phyloP scores from a whole-genome alignment of 1,139 yeast species.

The Yamadazyma siamensis region DNA sequence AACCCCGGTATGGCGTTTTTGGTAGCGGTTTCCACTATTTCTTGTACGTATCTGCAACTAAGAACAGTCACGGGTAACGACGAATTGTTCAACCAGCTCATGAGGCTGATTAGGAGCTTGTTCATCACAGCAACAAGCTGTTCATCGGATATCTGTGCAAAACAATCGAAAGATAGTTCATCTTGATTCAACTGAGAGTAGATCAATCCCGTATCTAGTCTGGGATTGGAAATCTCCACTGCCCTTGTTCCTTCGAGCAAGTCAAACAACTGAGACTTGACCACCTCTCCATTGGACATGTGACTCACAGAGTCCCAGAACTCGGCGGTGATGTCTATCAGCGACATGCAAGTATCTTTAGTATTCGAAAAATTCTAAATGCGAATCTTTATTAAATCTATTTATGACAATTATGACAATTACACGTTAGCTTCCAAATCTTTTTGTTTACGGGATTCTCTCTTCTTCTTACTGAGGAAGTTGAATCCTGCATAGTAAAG shows the following conservation, averaged over 20 bases:
- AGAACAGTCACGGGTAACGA: constrained; percentile 61
- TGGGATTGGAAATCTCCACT: constrained; percentile 58
- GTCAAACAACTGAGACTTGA: constrained; percentile 52
- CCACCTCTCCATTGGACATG: constrained; percentile 40
- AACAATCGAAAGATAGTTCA: constrained; percentile 40
- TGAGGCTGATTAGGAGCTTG: constrained; percentile 39
- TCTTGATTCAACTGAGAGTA: constrained; percentile 24
- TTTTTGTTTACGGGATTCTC: constrained; percentile 23
- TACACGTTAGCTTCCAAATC: constrained; percentile 29
- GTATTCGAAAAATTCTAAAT: not conserved
- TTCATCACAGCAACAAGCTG: constrained; percentile 47
- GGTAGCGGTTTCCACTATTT: constrained; percentile 42
- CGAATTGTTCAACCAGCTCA: constrained; percentile 62
- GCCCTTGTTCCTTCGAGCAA: constrained; percentile 75
- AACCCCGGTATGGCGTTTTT: constrained; percentile 8
- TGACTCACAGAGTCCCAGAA: constrained; percentile 28
- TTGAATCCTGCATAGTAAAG: constrained; percentile 48
- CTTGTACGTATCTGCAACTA: constrained; percentile 63
- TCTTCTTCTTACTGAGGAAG: constrained; percentile 35
- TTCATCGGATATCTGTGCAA: constrained; percentile 26
- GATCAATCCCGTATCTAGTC: constrained; percentile 62
- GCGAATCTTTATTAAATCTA: too few species aligned
- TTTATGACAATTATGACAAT: too few species aligned
- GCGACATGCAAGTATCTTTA: not conserved
- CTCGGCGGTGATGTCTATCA: constrained; percentile 41